Conservation (phyloP, 2,329 filamentous ascomycete species). For the Aspergillus caelatus region DNA sequence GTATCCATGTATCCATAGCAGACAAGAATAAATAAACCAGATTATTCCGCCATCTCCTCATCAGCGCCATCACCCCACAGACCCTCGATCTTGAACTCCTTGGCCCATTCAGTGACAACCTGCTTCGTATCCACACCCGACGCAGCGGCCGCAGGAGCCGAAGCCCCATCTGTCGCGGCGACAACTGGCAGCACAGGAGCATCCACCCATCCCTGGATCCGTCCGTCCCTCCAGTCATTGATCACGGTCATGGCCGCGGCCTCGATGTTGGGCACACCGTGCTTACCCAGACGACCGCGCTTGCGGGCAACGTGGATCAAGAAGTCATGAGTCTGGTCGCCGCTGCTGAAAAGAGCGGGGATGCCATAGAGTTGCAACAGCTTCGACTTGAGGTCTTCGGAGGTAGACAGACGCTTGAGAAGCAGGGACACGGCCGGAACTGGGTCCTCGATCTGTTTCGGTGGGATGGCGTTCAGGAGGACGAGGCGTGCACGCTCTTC, state of each 20-base stretch:
- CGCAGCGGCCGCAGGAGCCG: constrained; percentile 34
- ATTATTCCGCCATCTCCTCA: constrained; percentile 46
- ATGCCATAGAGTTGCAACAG: constrained; percentile 83
- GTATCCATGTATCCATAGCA: constrained; percentile 34
- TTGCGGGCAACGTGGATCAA: constrained; percentile 93
- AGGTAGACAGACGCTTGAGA: constrained; percentile 75
- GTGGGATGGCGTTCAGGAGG: constrained; percentile 87
- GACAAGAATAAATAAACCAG: constrained; percentile 25
- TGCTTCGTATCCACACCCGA: constrained; percentile 70
- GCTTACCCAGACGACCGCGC: constrained; percentile 82
- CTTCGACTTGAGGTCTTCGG: constrained; percentile 74
- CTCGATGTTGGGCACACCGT: constrained; percentile 85
- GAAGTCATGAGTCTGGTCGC: constrained; percentile 85
- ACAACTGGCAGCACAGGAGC: constrained; percentile 68
- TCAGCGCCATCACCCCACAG: constrained; percentile 73
- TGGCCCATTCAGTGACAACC: constrained; percentile 89
- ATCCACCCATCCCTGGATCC: constrained; percentile 90
- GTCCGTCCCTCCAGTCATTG: constrained; percentile 93
- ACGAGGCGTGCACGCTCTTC: constrained; percentile 80
- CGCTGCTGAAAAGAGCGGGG: constrained; percentile 73
- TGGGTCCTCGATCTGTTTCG: constrained; percentile 92
- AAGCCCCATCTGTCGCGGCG: constrained; percentile 38
- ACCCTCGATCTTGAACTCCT: constrained; percentile 93
- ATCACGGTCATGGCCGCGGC: constrained; percentile 90
- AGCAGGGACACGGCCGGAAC: constrained; percentile 83